phyloP scores from a whole-genome alignment of 2,329 filamentous ascomycete genomes.

The Monilinia polystroma region DNA sequence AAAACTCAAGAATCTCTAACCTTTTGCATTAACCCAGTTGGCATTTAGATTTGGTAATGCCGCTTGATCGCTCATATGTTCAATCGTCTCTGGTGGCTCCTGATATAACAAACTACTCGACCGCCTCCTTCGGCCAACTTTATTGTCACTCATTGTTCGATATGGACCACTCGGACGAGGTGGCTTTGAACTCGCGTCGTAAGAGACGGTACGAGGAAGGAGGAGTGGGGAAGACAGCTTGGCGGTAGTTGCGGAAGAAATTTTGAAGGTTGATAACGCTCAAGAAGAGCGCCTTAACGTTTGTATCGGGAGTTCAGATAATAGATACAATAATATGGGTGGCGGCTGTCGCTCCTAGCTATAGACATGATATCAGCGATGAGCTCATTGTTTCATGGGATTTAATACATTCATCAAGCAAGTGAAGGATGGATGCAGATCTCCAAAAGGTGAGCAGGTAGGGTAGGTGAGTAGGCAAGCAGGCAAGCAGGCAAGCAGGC shows the following conservation, averaged over 20 bases:
- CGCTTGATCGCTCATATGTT: constrained; percentile 96
- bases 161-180: constrained; percentile 56
- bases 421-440: constrained; percentile 11
- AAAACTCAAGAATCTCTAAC: constrained; percentile 52
- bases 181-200: constrained; percentile 76
- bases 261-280: constrained; percentile 35
- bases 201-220: constrained; percentile 85
- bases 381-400: constrained; percentile 15
- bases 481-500: background rate
- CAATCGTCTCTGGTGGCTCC: constrained; percentile 91
- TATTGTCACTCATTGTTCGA: constrained; percentile 58
- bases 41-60: constrained; percentile 94
- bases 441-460: background rate
- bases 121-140: constrained; percentile 77
- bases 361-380: constrained; percentile 17
- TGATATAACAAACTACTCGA: constrained; percentile 98
- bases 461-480: background rate
- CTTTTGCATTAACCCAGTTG: constrained; percentile 99
- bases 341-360: constrained; percentile 10
- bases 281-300: constrained; percentile 31
- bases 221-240: constrained; percentile 92
- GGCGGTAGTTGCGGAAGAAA: constrained; percentile 66
- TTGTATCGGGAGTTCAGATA: background rate
- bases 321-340: background rate
- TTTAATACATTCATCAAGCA: background rate